Evolutionary conservation across 371 early-diverging fungal genomes (phyloP), one percentile per base, ranked within the genome.

Genomic region (Mycotypha africana): DNA sequence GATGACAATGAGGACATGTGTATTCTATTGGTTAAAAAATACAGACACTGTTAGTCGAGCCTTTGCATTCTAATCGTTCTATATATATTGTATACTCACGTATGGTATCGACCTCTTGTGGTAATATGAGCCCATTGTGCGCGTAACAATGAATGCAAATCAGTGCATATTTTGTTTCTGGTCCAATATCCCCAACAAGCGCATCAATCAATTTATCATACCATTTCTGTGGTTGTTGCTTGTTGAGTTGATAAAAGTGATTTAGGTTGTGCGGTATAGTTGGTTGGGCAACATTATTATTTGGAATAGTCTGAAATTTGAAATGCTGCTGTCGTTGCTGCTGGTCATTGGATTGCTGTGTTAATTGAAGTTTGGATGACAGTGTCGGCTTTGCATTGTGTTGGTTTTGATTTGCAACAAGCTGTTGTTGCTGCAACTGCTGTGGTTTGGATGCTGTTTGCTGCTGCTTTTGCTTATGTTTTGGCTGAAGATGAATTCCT

Each of bases 41-140:
- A n/a, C n/a, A n/a, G n/a, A n/a, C n/a, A n/a, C n/a, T n/a, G n/a
- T n/a, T n/a, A n/a, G n/a, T n/a, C n/a, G n/a, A n/a, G n/a, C n/a
- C n/a, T n/a, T n/a, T n/a, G n/a, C n/a, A n/a, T n/a, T n/a, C n/a
- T n/a, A n/a, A n/a, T n/a, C n/a, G n/a, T n/a, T n/a, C n/a, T n/a
- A n/a, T n/a, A n/a, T n/a, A n/a, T n/a, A n/a, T n/a, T n/a, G n/a
- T n/a, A n/a, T n/a, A 62, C 79, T 77, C 78, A 85, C 86, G 83
- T 42, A 84, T 76, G 20, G 65, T 73, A 9, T 83, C 74, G 46
- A 83, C 80, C 39, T 93, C 92, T 17, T 88, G 79, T 16, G 91
- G 86, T 42, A 88, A 71, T 10, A 86, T 89, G 20, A 97, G 72
- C 0, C 97, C 97, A 62, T 95, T 95, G 65, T 95, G 96, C 7